These are phyloP conservation scores for Pichia pseudocactophila DNA, from an alignment of 805 yeast genomes.

Conservation along the genomic window DNA sequence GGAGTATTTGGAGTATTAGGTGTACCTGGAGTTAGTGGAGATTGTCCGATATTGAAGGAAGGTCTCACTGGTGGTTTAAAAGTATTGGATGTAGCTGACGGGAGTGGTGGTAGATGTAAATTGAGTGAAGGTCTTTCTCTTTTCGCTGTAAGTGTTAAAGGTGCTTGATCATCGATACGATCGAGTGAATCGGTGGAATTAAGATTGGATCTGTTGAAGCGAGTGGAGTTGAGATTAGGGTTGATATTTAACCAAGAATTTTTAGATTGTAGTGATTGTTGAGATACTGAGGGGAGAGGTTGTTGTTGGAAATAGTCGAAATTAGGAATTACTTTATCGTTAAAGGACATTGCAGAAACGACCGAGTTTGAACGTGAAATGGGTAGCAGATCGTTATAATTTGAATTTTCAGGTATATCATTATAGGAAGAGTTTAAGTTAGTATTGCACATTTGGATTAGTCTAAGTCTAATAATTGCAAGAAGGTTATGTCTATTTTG, in stretches of 20 bases:
- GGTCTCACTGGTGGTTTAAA: slow-evolving; percentile 3
- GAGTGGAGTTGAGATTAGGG: neutral
- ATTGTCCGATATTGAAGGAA: slow-evolving; percentile 1
- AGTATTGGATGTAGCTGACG: neutral
- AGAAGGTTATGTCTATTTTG: slow-evolving; percentile 21
- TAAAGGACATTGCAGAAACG: slow-evolving; percentile 5
- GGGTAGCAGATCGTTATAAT: slow-evolving; percentile 11
- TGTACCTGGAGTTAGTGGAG: slow-evolving; percentile 4
- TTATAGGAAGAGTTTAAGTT: slow-evolving; percentile 3
- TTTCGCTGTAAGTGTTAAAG: neutral
- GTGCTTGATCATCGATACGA: neutral
- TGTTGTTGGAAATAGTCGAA: slow-evolving; percentile 1
- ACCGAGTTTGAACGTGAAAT: slow-evolving; percentile 9
- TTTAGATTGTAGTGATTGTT: slow-evolving; percentile 12
- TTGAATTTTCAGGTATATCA: neutral
- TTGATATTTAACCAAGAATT: slow-evolving; percentile 26
- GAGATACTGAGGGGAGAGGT: no score
- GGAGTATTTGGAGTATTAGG: slow-evolving; percentile 6
- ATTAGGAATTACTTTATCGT: slow-evolving; percentile 4
- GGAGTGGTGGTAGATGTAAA: slow-evolving; percentile 4
- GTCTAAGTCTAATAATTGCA: slow-evolving; percentile 25
- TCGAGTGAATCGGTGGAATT: neutral
- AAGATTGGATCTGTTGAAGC: slow-evolving; percentile 5
- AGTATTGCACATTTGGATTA: slow-evolving; percentile 25
- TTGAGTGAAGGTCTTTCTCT: slow-evolving; percentile 3